These are phyloP conservation scores for grape (Vitis vinifera) DNA, from an alignment of 164 flowering plant genomes.

Conservation along the genomic window ASM3070453v1 NC_081823.1:4117501-4118000, in stretches of 20 bases:
- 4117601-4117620: conserved; percentile 65
- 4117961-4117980: background rate
- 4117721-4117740: conserved; percentile 83
- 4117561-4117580: conserved; percentile 53
- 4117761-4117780: conserved; percentile 85
- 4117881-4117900: conserved; percentile 91
- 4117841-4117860: conserved; percentile 64
- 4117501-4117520: background rate
- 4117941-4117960: background rate
- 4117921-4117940: conserved; percentile 14
- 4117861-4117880: conserved; percentile 82
- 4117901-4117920: conserved; percentile 89
- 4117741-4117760: conserved; percentile 84
- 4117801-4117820: conserved; percentile 85
- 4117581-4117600: conserved; percentile 59
- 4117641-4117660: conserved; percentile 16
- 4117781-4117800: conserved; percentile 93
- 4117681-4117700: background rate
- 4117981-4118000: too few relatives aligned
- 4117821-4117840: conserved; percentile 91
- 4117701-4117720: conserved; percentile 58
- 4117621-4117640: conserved; percentile 82
- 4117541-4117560: background rate
- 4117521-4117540: background rate
- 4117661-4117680: conserved; percentile 10